A percentile compares a stretch with the other conserved stretches of the same genome.
phyloP scores from a whole-genome alignment of 805 yeast species.

The Metschnikowia matae region DNA sequence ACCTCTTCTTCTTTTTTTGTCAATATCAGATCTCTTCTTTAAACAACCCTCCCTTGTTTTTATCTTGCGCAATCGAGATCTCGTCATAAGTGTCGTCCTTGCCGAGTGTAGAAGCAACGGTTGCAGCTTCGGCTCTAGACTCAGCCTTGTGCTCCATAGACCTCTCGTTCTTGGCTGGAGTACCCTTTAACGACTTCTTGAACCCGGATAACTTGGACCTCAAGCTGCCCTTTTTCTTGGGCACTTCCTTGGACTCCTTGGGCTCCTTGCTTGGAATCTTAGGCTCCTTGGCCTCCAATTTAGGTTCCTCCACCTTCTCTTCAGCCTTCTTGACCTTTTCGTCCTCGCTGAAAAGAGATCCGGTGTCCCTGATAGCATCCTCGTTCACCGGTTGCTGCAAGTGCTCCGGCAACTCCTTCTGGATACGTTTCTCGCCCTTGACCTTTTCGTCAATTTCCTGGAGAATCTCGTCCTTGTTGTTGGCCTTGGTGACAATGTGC shows the following conservation, averaged over 20 bases:
- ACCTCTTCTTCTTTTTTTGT: background rate
- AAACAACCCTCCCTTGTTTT: constrained; percentile 35
- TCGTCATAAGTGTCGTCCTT: constrained; percentile 25
- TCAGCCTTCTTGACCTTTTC: constrained; percentile 1
- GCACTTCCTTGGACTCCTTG: constrained; percentile 3
- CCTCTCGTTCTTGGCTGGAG: background rate
- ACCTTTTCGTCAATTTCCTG: constrained; percentile 29
- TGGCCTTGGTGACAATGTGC: constrained; percentile 32
- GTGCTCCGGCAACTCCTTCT: constrained; percentile 50
- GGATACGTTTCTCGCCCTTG: constrained; percentile 47
- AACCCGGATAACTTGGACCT: constrained; percentile 12
- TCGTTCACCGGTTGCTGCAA: constrained; percentile 37
- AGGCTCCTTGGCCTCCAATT: background rate
- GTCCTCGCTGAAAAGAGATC: constrained; percentile 36
- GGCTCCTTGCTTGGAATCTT: background rate
- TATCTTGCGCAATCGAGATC: constrained; percentile 24
- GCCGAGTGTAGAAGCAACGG: constrained; percentile 7
- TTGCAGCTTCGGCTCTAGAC: constrained; percentile 10
- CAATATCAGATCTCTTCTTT: constrained; percentile 36
- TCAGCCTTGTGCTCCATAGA: constrained; percentile 1
- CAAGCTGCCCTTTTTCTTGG: constrained; percentile 14
- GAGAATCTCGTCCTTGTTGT: constrained; percentile 33
- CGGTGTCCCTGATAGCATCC: constrained; percentile 33
- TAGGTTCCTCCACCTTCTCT: background rate
- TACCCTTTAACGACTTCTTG: constrained; percentile 5